These are phyloP conservation scores for Brassica carinata DNA, from an alignment of 345 rosid genomes.

Conservation along the genomic window DNA sequence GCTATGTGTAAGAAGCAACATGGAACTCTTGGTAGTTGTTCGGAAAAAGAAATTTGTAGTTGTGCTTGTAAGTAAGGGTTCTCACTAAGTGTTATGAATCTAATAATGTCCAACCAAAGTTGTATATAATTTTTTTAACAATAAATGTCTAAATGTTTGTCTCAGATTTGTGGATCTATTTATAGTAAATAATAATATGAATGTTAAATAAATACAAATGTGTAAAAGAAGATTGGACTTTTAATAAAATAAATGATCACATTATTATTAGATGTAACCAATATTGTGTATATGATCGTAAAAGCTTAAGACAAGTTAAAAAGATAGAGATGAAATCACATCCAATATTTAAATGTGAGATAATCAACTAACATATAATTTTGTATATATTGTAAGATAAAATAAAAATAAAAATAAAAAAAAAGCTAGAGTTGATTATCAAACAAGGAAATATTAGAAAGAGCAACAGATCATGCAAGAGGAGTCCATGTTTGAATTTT, in stretches of 20 bases:
- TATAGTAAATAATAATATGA: not conserved
- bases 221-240: not conserved
- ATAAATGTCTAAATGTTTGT: not conserved
- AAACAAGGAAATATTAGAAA: constrained; percentile 52
- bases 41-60: not conserved
- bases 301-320: not conserved
- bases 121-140: not conserved
- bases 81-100: not conserved
- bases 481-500: constrained; percentile 61
- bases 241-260: not conserved
- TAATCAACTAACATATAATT: not conserved
- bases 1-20: not conserved
- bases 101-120: too few species aligned
- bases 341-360: not conserved
- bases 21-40: not conserved
- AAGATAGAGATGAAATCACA: not conserved
- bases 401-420: too few species aligned
- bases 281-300: not conserved
- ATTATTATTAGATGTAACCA: not conserved
- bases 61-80: not conserved
- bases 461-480: constrained; percentile 44
- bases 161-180: not conserved
- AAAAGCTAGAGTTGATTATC: not conserved
- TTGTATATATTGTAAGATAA: not conserved
- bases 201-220: not conserved